These are phyloP conservation scores for Yamadazyma buinensis DNA, from an alignment of 1,139 yeast genomes.

Conservation along the genomic window DNA sequence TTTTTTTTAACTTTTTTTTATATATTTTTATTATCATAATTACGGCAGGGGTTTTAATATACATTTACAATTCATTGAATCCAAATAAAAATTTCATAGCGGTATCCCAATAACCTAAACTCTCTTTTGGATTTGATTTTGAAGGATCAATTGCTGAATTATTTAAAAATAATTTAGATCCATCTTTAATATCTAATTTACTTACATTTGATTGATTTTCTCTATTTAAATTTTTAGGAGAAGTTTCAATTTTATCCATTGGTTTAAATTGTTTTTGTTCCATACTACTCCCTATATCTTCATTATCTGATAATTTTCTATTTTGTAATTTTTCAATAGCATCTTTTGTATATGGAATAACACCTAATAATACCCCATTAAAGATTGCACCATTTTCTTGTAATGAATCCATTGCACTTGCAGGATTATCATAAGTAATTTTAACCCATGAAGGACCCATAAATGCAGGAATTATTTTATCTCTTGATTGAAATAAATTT, in stretches of 20 bases:
- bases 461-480: constrained; percentile 55
- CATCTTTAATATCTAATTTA: constrained; percentile 40
- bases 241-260: not conserved
- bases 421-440: constrained; percentile 71
- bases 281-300: constrained; percentile 54
- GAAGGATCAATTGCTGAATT: constrained; percentile 10
- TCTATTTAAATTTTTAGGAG: not conserved
- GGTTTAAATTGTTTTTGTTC: constrained; percentile 8
- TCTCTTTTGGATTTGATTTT: constrained; percentile 21
- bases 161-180: constrained; percentile 34
- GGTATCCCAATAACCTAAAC: constrained; percentile 33
- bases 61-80: constrained; percentile 38
- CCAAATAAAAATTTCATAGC: constrained; percentile 41
- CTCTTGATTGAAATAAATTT: constrained; percentile 12
- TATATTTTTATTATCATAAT: no score
- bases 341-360: constrained; percentile 61
- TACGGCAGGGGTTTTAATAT: constrained; percentile 3
- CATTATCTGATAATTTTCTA: constrained; percentile 45
- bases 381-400: constrained; percentile 75
- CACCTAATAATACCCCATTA: constrained; percentile 73
- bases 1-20: no score
- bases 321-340: constrained; percentile 64
- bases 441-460: constrained; percentile 89
- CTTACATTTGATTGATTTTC: constrained; percentile 11
- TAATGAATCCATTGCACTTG: constrained; percentile 77